These are phyloP conservation scores for Metarhizium sp. DNA, from an alignment of 2,329 filamentous ascomycete species.

Conservation along the genomic window DNA sequence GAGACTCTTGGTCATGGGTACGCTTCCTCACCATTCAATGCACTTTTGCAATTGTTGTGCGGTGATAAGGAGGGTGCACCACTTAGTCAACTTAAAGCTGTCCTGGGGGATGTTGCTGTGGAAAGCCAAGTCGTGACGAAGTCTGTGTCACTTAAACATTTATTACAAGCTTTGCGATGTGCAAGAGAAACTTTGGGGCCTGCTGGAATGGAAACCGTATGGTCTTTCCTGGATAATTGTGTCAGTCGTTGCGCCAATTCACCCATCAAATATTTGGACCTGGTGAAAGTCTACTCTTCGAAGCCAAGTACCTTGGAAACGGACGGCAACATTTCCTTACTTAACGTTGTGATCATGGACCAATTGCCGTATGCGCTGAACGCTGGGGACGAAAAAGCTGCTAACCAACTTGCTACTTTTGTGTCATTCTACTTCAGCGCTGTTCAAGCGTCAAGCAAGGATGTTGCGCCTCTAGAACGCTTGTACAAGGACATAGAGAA, in stretches of 20 bases:
- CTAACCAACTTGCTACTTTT: constrained; percentile 45
- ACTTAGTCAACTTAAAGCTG: constrained; percentile 37
- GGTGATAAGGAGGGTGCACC: constrained; percentile 18
- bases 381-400: constrained; percentile 31
- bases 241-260: constrained; percentile 63
- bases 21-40: constrained; percentile 56
- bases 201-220: constrained; percentile 35
- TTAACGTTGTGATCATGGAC: constrained; percentile 63
- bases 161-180: constrained; percentile 27
- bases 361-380: constrained; percentile 64
- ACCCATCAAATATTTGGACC: constrained; percentile 76
- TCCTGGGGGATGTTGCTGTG: constrained; percentile 50
- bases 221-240: constrained; percentile 75
- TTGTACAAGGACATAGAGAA: constrained; percentile 19
- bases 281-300: constrained; percentile 40
- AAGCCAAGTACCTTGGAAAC: constrained; percentile 17
- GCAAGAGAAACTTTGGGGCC: constrained; percentile 11
- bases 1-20: constrained; percentile 42
- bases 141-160: constrained; percentile 36
- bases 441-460: constrained; percentile 26
- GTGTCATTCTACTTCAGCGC: constrained; percentile 47
- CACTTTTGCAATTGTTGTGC: constrained; percentile 46
- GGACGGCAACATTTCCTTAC: constrained; percentile 39
- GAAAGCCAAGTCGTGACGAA: constrained; percentile 59
- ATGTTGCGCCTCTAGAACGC: not conserved